Evolutionary conservation across 2,329 filamentous ascomycete genomes (phyloP).

Genomic region (Fusarium zealandicum): DNA sequence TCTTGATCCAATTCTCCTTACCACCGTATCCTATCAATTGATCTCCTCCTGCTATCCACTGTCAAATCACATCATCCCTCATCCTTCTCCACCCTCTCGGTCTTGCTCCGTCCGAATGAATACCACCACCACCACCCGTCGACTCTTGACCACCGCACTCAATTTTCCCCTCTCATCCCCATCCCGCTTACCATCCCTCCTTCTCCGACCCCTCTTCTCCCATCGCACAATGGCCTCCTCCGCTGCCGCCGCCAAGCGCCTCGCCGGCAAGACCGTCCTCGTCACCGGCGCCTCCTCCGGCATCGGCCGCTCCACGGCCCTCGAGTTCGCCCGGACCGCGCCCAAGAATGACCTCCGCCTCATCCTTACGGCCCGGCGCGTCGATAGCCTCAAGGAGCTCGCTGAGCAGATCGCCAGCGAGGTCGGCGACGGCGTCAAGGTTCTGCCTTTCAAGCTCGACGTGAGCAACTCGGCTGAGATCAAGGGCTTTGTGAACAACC

Average conservation of each 20-base stretch:
- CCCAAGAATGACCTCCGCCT: slow-evolving; percentile 80
- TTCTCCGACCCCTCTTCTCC: slow-evolving; percentile 15
- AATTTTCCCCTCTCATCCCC: slow-evolving; percentile 21
- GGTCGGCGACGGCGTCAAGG: slow-evolving; percentile 80
- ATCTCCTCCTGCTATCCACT: slow-evolving; percentile 4
- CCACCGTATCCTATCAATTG: background rate
- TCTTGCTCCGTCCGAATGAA: slow-evolving; percentile 28
- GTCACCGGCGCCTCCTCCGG: slow-evolving; percentile 93
- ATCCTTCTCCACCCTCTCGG: slow-evolving; percentile 21
- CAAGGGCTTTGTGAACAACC: slow-evolving; percentile 70
- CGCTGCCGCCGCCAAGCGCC: slow-evolving; percentile 79
- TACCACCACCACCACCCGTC: slow-evolving; percentile 14
- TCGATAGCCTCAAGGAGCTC: slow-evolving; percentile 79
- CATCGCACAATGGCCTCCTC: slow-evolving; percentile 56
- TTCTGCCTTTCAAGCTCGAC: slow-evolving; percentile 84
- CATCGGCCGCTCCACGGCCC: slow-evolving; percentile 82
- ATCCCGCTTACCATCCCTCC: slow-evolving; percentile 3
- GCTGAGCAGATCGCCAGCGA: slow-evolving; percentile 78
- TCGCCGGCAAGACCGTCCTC: slow-evolving; percentile 90
- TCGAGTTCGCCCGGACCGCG: slow-evolving; percentile 89
- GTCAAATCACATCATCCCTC: slow-evolving; percentile 27
- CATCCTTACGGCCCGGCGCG: slow-evolving; percentile 85
- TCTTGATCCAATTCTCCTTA: background rate
- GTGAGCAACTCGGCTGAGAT: slow-evolving; percentile 83
- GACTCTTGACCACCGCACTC: slow-evolving; percentile 24